phyloP scores from a whole-genome alignment of 306 rosid species.

The Fragaria iinumae region DNA sequence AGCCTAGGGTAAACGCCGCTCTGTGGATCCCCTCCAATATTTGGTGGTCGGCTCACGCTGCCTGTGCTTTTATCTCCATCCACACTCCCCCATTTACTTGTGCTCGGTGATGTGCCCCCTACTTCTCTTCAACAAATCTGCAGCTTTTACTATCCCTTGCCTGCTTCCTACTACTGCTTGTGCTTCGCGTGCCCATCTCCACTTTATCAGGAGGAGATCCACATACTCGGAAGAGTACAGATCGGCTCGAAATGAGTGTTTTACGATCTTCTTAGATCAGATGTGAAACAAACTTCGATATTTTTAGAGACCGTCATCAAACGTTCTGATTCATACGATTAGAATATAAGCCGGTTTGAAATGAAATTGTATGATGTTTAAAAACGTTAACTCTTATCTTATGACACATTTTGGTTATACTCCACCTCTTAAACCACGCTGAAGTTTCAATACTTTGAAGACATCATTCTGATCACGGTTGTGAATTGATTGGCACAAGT shows the following conservation, averaged over 20 bases:
- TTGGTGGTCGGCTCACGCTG: constrained; percentile 43
- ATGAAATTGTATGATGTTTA: too few species aligned
- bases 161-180: background rate
- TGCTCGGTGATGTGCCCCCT: constrained; percentile 52
- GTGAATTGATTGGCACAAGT: background rate
- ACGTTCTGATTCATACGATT: too few species aligned
- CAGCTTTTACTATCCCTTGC: background rate
- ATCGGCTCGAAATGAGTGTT: background rate
- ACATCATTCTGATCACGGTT: too few species aligned
- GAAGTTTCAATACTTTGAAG: too few species aligned
- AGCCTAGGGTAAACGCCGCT: background rate
- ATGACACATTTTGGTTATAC: too few species aligned
- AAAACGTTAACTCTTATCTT: too few species aligned
- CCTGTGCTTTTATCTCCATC: constrained; percentile 11
- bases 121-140: background rate
- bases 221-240: background rate
- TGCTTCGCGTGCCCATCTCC: constrained; percentile 10
- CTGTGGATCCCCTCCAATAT: constrained; percentile 4
- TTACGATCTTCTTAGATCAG: too few species aligned
- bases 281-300: too few species aligned
- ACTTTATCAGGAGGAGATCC: background rate
- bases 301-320: too few species aligned
- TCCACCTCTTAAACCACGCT: too few species aligned
- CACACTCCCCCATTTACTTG: constrained; percentile 39
- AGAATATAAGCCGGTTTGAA: too few species aligned